phyloP scores from a whole-genome alignment of 257 asterid genomes.

The Ilex asprella region DNA sequence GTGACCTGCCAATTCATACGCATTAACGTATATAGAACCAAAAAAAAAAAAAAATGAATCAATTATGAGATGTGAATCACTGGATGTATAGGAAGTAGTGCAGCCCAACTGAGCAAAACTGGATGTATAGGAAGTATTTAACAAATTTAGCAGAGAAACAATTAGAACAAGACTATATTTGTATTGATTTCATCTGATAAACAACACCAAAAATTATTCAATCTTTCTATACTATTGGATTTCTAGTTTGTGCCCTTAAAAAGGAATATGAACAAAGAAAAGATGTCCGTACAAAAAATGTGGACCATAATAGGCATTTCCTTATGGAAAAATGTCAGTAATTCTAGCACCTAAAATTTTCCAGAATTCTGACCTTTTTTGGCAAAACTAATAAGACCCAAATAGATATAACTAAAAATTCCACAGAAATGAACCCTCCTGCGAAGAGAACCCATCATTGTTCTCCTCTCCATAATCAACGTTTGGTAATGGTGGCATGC shows the following conservation, averaged over 20 bases:
- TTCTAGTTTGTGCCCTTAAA: neutral
- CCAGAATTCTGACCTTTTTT: constrained; percentile 23
- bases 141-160: no score
- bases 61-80: no score
- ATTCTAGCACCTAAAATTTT: constrained; percentile 32
- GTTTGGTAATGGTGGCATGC: constrained; percentile 23
- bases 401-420: constrained; percentile 26
- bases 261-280: neutral
- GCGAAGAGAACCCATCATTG: constrained; percentile 29
- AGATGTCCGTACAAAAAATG: neutral
- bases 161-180: no score
- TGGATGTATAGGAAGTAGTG: no score
- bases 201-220: neutral
- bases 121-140: no score
- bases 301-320: neutral
- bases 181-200: no score
- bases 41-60: no score
- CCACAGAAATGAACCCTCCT: constrained; percentile 51
- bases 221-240: neutral
- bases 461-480: constrained; percentile 32
- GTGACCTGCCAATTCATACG: no score
- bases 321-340: neutral
- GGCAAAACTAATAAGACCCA: neutral
- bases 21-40: no score
- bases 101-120: no score